Base-by-base conservation (phyloP, 2,329 filamentous ascomycete species). In the Tolypocladium guangdongense region DNA sequence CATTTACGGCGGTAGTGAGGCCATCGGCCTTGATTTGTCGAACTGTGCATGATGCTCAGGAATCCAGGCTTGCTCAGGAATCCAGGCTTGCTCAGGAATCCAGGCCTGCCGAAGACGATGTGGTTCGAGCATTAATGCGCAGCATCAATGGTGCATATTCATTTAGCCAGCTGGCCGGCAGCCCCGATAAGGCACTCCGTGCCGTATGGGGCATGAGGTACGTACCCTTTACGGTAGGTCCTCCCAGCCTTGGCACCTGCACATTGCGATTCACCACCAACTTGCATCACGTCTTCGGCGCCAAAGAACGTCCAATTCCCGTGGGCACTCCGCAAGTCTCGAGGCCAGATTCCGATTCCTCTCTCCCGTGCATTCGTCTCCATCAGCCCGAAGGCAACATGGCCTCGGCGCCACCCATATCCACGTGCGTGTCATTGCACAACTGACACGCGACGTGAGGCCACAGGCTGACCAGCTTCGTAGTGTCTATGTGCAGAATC, bases 391-490 rank as follows among this genome's bases (percentile, higher is more conserved):
- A 20, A 16, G 20, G 7, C 54, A 62, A 55, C 6, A 74, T 74
- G 70, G 62, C 71, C 58, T 69, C 72, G 53, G 64, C 62, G 61
- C 64, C 71, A 57, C 74, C 81, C 56, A 78, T 83, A 63, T 76
- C 81, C 71, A 85, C 82, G 82, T 86, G 80, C 80, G 82, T 84
- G 82, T 84, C 81, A 84, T 85, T 84, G 81, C 80, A 85, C 81
- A 73, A 71, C 18, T 78, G 82, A 84, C 80, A 81, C 78, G 77
- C 60, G 51, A 58, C 61, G 66, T 68, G 66, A 67, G 63, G 52
- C 53, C 52, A 53, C 33, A 49, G 49, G 69, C 73, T 77, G 61
- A 77, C 66, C 16, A 52, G 16, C 52, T 35, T 43, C 50, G 55
- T 66, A 86, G 82, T 57, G 81, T 86, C 52, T 86, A 86, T 63